phyloP scores from a whole-genome alignment of 2,329 filamentous ascomycete genomes.

The Lanzia echinophila region DNA sequence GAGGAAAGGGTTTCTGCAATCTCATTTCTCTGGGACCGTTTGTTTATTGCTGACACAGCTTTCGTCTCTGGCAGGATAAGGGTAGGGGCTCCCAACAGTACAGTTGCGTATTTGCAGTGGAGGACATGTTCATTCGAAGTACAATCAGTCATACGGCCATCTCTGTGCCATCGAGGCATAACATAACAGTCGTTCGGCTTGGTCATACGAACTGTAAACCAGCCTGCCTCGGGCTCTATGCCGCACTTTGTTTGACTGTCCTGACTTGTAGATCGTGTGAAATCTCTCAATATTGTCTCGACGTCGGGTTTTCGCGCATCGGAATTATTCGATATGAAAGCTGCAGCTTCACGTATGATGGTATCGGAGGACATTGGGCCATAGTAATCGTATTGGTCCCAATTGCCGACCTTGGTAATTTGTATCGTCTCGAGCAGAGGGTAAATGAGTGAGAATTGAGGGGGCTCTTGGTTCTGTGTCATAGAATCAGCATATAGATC shows the following conservation, averaged over 20 bases:
- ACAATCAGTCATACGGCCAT: slow-evolving; percentile 5
- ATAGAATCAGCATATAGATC: no score
- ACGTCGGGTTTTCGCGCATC: background rate
- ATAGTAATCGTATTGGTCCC: background rate
- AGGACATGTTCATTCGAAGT: background rate
- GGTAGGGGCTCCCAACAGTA: background rate
- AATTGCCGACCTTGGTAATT: background rate
- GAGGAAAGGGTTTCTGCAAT: background rate
- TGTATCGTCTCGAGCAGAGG: background rate
- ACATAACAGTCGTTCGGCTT: background rate
- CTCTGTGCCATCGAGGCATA: slow-evolving; percentile 5
- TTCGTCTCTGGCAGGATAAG: slow-evolving; percentile 3
- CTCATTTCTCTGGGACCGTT: background rate
- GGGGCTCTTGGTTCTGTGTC: no score
- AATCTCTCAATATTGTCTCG: background rate
- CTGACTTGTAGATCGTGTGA: background rate
- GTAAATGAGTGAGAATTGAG: background rate
- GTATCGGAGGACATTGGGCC: background rate
- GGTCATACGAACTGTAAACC: slow-evolving; percentile 2
- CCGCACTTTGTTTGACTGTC: background rate
- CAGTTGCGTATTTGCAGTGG: slow-evolving; percentile 3
- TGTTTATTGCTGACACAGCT: background rate
- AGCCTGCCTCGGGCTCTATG: background rate
- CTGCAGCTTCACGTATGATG: background rate
- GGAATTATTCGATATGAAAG: slow-evolving; percentile 1